Evolutionary conservation across 2,329 filamentous ascomycete genomes (phyloP).

Genomic region (Microdochium trichocladiopsis): DNA sequence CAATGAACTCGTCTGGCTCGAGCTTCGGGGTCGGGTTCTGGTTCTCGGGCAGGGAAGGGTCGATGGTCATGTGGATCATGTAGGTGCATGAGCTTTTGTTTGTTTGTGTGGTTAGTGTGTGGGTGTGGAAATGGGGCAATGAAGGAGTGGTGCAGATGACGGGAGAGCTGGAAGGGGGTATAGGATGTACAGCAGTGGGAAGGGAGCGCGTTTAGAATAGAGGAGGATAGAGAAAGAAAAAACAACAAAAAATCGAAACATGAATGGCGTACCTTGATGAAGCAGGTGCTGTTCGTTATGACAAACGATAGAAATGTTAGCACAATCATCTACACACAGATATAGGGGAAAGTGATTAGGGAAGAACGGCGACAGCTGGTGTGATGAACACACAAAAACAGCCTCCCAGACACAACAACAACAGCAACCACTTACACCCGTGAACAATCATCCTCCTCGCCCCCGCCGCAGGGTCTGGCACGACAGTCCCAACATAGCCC

Average conservation of each 20-base stretch:
- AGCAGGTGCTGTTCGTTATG: conserved; percentile 11
- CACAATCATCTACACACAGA: not conserved
- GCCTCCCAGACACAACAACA: not conserved
- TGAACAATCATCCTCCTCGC: conserved; percentile 16
- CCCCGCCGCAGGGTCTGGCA: conserved; percentile 7
- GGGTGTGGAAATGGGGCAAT: too few relatives aligned
- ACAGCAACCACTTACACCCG: conserved; percentile 14
- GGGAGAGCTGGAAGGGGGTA: too few relatives aligned
- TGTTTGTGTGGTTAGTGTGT: too few relatives aligned
- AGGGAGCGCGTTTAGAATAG: not conserved
- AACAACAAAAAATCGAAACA: too few relatives aligned
- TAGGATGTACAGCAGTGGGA: too few relatives aligned
- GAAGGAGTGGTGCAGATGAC: too few relatives aligned
- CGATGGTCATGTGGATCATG: conserved; percentile 35
- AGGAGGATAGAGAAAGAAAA: not conserved
- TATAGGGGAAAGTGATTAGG: not conserved
- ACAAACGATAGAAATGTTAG: not conserved
- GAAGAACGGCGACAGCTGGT: too few relatives aligned
- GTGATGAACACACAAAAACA: not conserved
- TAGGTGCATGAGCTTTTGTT: conserved; percentile 15
- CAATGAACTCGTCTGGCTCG: conserved; percentile 45
- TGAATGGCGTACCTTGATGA: conserved; percentile 18
- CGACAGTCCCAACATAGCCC: conserved; percentile 26
- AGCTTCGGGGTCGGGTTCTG: conserved; percentile 35
- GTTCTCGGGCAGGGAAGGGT: conserved; percentile 34